Evolutionary conservation across 345 rosid species (phyloP), one percentile per base, ranked within the genome.

Genomic region (Ricinus communis): DNA sequence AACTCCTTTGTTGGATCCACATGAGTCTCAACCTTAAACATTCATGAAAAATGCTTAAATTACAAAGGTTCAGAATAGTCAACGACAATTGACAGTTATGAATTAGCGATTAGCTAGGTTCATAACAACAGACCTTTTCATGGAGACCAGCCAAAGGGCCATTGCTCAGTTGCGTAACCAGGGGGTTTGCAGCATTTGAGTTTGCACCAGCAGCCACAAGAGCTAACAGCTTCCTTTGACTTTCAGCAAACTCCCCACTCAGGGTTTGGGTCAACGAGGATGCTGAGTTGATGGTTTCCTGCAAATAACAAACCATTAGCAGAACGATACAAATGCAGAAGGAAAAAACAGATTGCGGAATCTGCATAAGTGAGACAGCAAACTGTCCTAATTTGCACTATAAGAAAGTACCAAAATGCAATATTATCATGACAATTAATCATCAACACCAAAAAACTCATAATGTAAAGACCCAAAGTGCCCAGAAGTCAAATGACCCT

Each of bases 241-340:
- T 85, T 76, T 92, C 99, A 54, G 90, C 93, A 78, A 89, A 54
- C 72, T 95, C 99, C 69, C 92, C 92, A 43, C 84, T 86, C 72
- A 90, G 77, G 52, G 90, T 83, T 77, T 80, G 88, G 68, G 91
- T 72, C 71, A 89, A 71, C 43, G 97, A 76, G 7, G 93, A 90
- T 0, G 89, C 88, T 60, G 99, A 85, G 72, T 79, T 89, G 58
- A 92, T 80, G 38, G 89, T 76, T 59, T 91, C 99, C 99, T 95
- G 88, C 76, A 82, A 77, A 68, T 53, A 33, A 30, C 18, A 28
- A 8, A 28, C 71, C 8, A 70, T 67, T 5, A 16, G 15, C 21
- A 8, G 50, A 54, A 58, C 40, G 21, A 65, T 62, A 28, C 11
- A 68, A 53, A 28, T 5, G 10, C 9, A 49, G 24, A 8, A 24